Percentiles rank a stretch among this genome's conserved stretches.
These are phyloP conservation scores for Testicularia cyperi DNA, from an alignment of 1,284 basidiomycete genomes.

Conservation along the genomic window DNA sequence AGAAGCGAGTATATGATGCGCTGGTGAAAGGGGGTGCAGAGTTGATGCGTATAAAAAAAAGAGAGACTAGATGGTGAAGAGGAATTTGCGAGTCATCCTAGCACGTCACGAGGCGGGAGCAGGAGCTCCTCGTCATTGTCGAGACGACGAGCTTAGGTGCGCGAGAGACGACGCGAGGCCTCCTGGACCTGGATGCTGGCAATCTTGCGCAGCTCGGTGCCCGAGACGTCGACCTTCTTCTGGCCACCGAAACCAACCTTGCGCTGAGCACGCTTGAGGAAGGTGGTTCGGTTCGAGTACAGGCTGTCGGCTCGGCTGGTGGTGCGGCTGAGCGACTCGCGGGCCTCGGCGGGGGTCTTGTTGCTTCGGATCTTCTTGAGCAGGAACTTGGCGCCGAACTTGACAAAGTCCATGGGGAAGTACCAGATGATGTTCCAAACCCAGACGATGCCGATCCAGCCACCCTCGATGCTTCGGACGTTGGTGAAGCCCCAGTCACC, in stretches of 20 bases:
- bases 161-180: conserved; percentile 73
- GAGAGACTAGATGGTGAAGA: no score
- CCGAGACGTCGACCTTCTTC: conserved; percentile 69
- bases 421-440: conserved; percentile 82
- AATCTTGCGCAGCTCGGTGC: conserved; percentile 78
- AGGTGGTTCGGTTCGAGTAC: conserved; percentile 87
- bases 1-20: no score
- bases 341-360: conserved; percentile 63
- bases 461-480: conserved; percentile 59
- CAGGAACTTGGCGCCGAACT: conserved; percentile 80
- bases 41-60: conserved; percentile 4
- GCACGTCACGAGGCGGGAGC: no score
- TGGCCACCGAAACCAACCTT: conserved; percentile 77
- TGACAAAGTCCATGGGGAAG: conserved; percentile 89
- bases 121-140: no score
- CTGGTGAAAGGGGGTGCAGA: no score
- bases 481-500: conserved; percentile 65
- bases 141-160: conserved; percentile 56
- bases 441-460: conserved; percentile 95
- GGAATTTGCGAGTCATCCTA: no score
- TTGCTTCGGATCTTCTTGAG: conserved; percentile 62
- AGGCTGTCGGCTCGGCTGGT: conserved; percentile 88
- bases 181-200: conserved; percentile 79
- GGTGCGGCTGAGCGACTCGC: conserved; percentile 76
- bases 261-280: conserved; percentile 80